These are phyloP conservation scores for Nothopassalora personata DNA, from an alignment of 2,329 filamentous ascomycete species.

Conservation along the genomic window DNA sequence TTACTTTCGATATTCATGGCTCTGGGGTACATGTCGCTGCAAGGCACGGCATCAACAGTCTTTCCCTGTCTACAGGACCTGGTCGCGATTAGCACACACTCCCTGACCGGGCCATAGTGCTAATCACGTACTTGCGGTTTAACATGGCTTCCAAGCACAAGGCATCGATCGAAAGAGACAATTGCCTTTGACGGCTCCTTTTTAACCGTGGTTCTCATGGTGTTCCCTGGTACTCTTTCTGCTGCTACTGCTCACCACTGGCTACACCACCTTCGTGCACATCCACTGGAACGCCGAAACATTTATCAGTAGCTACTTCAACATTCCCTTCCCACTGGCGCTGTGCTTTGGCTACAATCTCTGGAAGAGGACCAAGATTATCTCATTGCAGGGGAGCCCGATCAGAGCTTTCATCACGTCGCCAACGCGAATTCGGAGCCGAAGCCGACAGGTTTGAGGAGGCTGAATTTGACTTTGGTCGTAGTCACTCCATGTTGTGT, in stretches of 20 bases:
- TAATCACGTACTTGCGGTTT: slow-evolving; percentile 25
- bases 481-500: slow-evolving; percentile 1
- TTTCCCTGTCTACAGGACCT: slow-evolving; percentile 30
- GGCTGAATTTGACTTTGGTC: slow-evolving; percentile 29
- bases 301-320: slow-evolving; percentile 28
- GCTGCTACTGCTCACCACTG: slow-evolving; percentile 27
- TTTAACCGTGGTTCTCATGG: slow-evolving; percentile 30
- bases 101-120: slow-evolving; percentile 26
- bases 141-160: slow-evolving; percentile 23
- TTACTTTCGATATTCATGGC: slow-evolving; percentile 15
- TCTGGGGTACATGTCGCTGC: slow-evolving; percentile 19
- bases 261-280: slow-evolving; percentile 29
- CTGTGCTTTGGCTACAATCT: slow-evolving; percentile 29
- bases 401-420: slow-evolving; percentile 27
- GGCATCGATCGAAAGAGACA: slow-evolving; percentile 19
- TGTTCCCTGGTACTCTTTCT: slow-evolving; percentile 18
- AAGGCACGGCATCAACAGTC: slow-evolving; percentile 20
- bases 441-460: slow-evolving; percentile 20
- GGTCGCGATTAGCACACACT: slow-evolving; percentile 21
- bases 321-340: slow-evolving; percentile 26
- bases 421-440: slow-evolving; percentile 26
- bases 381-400: slow-evolving; percentile 23
- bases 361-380: slow-evolving; percentile 24
- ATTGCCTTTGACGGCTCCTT: slow-evolving; percentile 26
- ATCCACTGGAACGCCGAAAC: slow-evolving; percentile 23